phyloP scores from a whole-genome alignment of 1,139 yeast genomes.

The Hansenula sp. region DNA sequence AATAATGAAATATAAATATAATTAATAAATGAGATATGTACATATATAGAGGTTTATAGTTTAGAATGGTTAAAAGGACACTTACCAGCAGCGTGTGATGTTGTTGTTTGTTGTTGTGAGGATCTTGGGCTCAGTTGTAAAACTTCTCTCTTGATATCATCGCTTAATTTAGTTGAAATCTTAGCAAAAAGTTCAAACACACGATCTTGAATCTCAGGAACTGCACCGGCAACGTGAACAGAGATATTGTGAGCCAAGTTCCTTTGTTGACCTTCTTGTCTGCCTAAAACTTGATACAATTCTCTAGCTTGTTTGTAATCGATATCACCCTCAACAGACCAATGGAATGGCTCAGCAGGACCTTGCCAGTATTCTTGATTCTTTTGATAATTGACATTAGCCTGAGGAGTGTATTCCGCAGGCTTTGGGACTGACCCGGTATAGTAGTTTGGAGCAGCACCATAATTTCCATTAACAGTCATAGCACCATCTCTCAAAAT shows the following conservation, averaged over 20 bases:
- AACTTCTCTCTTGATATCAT: conserved; percentile 58
- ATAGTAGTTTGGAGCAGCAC: conserved; percentile 76
- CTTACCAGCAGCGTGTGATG: conserved; percentile 11
- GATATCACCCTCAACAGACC: conserved; percentile 66
- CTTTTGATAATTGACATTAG: conserved; percentile 37
- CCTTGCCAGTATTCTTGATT: conserved; percentile 88
- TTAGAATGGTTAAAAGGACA: conserved; percentile 19
- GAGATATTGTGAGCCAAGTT: conserved; percentile 83
- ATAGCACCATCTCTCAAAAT: conserved; percentile 85
- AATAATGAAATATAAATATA: neutral
- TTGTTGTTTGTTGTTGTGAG: neutral
- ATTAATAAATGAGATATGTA: neutral
- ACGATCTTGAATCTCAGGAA: conserved; percentile 72
- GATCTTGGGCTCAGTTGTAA: conserved; percentile 49
- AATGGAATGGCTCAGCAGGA: conserved; percentile 84
- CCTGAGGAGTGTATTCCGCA: conserved; percentile 44
- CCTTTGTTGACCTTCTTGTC: conserved; percentile 74
- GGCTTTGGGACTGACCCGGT: conserved; percentile 42
- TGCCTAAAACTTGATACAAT: conserved; percentile 69
- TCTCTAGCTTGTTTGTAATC: conserved; percentile 70
- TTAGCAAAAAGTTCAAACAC: conserved; percentile 75
- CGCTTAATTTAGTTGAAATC: conserved; percentile 66
- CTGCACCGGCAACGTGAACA: conserved; percentile 67
- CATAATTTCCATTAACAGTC: conserved; percentile 83
- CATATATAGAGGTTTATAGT: conserved; percentile 6